Percentiles rank a stretch among this genome's conserved stretches.
These are phyloP conservation scores for Hawksworthiomyces lignivorus DNA, from an alignment of 2,329 filamentous ascomycete genomes.

Conservation along the genomic window DNA sequence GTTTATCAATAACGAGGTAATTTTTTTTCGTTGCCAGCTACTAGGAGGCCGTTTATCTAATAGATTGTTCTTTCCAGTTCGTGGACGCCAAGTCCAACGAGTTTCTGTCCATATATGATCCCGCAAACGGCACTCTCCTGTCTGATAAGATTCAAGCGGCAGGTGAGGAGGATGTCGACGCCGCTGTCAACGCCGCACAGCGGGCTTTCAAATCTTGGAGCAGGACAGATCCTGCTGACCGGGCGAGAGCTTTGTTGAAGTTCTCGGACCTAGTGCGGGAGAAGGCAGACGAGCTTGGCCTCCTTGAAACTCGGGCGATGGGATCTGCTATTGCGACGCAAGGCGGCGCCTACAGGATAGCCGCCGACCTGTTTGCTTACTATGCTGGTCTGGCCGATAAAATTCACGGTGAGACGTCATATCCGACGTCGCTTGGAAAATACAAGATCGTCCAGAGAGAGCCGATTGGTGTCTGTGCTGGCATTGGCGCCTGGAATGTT, in stretches of 20 bases:
- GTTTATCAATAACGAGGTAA: no score
- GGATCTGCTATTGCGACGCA: neutral
- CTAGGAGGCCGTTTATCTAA: no score
- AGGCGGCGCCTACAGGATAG: neutral
- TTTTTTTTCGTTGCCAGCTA: no score
- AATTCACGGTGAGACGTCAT: neutral
- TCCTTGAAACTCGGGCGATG: neutral
- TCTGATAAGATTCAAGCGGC: conserved; percentile 1
- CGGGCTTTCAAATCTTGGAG: neutral
- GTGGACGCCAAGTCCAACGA: neutral
- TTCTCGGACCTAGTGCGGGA: neutral
- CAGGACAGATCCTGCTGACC: neutral
- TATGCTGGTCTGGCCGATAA: conserved; percentile 3
- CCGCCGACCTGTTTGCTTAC: conserved; percentile 3
- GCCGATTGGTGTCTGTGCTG: conserved; percentile 1
- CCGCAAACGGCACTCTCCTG: neutral
- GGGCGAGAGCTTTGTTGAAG: neutral
- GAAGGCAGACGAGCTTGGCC: neutral
- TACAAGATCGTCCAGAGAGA: conserved; percentile 1
- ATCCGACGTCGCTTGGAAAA: neutral
- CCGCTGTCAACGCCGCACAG: neutral
- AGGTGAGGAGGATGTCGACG: conserved; percentile 1
- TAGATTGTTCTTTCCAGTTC: neutral
- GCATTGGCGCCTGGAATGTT: conserved; percentile 3
- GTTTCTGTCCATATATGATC: neutral